Evolutionary conservation across 768 basidiomycete genomes (phyloP), one percentile per base, ranked within the genome.

Genomic region (Lactarius indigo): DNA sequence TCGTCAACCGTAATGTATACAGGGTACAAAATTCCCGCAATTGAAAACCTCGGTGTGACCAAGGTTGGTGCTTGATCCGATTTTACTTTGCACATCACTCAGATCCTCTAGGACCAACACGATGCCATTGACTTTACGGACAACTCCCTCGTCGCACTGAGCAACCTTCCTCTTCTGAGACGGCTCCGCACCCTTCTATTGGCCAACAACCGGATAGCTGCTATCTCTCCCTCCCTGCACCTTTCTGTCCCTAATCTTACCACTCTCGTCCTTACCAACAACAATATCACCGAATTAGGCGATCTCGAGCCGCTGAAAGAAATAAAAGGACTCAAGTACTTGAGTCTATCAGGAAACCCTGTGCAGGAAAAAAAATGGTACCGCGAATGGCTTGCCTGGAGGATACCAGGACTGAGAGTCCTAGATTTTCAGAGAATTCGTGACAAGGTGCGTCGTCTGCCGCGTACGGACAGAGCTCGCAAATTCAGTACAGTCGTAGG

Each of bases 31-130:
- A 95, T 96, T 71, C 94, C 94, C 62, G 86, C 91, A 64, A 96
- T 96, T 75, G 94, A 96, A 88, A 96, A 96, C 83, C 84, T 96
- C 71, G 94, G 94, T 82, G 91, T 95, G 69, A 93, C 94, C 76
- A 88, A 83, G 83, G 92, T 88, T 76, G 71, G 85, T 77, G 47
- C 64, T 59, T 35, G 33, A 57, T 41, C 47, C 70, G 44, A 69
- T 64, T 72, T 69, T 57, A 65, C 12, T 44, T 44, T 42, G 26
- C 62, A 23, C 41, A 35, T 31, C 60, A 30, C n/a, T 59, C 26
- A 59, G 20, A 23, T 47, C 18, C 47, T 67, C 33, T 73, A 94
- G 91, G 94, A 96, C 80, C 91, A 94, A 79, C 90, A 96, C 74
- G 94, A 96, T 84, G 86, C 89, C 69, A 92, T 96, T 75, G 94